Conservation (phyloP, 805 yeast genomes). For the Zygoascus bituminiphila region DNA sequence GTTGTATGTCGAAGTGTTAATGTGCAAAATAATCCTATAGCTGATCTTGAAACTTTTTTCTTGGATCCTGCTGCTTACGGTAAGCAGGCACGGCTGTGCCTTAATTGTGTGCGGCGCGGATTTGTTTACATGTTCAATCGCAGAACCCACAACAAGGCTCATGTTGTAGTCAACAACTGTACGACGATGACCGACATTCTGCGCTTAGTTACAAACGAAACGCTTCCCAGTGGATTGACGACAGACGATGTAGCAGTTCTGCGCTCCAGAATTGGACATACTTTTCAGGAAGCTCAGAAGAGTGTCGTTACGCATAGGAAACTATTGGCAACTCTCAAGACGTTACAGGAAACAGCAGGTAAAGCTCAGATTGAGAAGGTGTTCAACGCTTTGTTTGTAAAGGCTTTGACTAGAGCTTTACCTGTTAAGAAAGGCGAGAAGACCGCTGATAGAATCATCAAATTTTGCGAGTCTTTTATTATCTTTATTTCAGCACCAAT, state of each 20-base stretch:
- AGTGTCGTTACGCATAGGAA: conserved; percentile 71
- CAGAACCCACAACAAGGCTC: not conserved
- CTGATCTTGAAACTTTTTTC: not conserved
- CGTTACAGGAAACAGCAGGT: conserved; percentile 46
- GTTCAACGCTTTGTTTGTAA: conserved; percentile 54
- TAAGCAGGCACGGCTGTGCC: not conserved
- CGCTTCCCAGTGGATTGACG: conserved; percentile 13
- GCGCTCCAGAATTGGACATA: conserved; percentile 35
- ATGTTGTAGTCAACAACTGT: not conserved
- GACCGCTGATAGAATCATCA: conserved; percentile 69
- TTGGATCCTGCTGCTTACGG: not conserved
- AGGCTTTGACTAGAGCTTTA: conserved; percentile 54
- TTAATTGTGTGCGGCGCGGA: not conserved
- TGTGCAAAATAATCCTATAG: not conserved
- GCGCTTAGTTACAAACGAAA: not conserved
- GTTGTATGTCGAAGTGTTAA: not conserved
- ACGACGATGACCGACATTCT: conserved; percentile 1
- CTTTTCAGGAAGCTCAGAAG: conserved; percentile 73
- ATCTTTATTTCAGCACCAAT: conserved; percentile 8
- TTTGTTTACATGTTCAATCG: conserved; percentile 4
- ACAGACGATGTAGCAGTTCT: conserved; percentile 13
- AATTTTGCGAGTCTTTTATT: conserved; percentile 53
- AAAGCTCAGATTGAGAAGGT: conserved; percentile 45
- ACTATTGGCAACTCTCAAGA: conserved; percentile 52
- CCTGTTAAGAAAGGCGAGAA: conserved; percentile 60